These are phyloP conservation scores for Scedosporium aurantiacum DNA, from an alignment of 2,329 filamentous ascomycete genomes.

Conservation along the genomic window DNA sequence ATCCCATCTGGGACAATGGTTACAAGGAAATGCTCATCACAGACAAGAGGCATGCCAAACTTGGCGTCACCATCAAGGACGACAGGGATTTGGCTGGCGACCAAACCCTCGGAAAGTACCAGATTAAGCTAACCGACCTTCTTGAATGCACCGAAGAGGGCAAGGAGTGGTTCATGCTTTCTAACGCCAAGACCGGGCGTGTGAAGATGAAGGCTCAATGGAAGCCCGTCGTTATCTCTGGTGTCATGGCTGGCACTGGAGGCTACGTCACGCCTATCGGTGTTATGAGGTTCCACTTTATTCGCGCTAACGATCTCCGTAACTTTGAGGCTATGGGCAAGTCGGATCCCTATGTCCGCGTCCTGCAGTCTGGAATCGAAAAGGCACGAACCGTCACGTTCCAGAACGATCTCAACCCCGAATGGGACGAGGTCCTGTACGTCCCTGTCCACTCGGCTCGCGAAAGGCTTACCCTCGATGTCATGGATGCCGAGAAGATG, in stretches of 20 bases:
- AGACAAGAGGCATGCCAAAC: constrained; percentile 77
- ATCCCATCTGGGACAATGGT: constrained; percentile 89
- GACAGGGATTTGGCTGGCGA: constrained; percentile 78
- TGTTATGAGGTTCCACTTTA: constrained; percentile 89
- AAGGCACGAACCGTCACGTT: constrained; percentile 91
- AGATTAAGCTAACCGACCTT: constrained; percentile 92
- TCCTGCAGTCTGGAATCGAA: constrained; percentile 80
- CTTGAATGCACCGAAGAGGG: constrained; percentile 82
- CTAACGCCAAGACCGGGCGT: constrained; percentile 69
- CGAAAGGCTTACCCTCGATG: constrained; percentile 78
- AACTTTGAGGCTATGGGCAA: constrained; percentile 95
- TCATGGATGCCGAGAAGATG: constrained; percentile 93
- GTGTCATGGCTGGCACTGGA: constrained; percentile 63
- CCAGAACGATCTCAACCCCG: constrained; percentile 87
- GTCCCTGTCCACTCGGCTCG: constrained; percentile 76
- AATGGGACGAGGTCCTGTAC: constrained; percentile 94
- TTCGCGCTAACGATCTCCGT: constrained; percentile 68
- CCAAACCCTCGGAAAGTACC: constrained; percentile 79
- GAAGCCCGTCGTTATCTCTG: constrained; percentile 85
- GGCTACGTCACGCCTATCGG: constrained; percentile 91
- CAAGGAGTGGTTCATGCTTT: constrained; percentile 90
- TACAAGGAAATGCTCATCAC: constrained; percentile 93
- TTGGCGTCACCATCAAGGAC: constrained; percentile 91
- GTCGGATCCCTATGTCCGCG: constrained; percentile 86
- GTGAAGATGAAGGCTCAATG: constrained; percentile 87